Evolutionary conservation across 2,329 filamentous ascomycete genomes (phyloP), one percentile per base, ranked within the genome.

Genomic region (Fusarium luffae): DNA sequence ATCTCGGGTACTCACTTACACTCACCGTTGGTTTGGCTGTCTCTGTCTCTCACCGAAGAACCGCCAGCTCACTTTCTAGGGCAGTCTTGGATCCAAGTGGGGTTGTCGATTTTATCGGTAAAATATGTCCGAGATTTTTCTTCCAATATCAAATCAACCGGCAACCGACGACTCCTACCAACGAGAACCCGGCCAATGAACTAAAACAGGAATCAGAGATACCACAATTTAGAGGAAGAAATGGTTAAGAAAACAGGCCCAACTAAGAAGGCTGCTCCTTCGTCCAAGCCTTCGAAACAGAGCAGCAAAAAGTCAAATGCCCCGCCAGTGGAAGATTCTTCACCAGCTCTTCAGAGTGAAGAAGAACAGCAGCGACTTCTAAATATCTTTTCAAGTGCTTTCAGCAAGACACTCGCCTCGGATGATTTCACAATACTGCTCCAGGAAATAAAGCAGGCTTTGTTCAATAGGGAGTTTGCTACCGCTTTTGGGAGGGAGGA

Each of bases 391-490:
- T 85, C 85, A 61, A 81, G 86, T 64, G 85, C 92, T 1, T 92
- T 96, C 72, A 75, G 80, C 14, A 78, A 80, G 4, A 77, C 85
- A 9, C 81, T 90, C 51, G 75, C 79, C 11, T 84, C 84, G 4
- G 79, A 81, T 9, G 70, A 74, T n/a, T 84, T 90, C 50, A 79
- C 85, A 30, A 75, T 83, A 2, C 79, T 89, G 5, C 85, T 98
- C 21, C 95, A 97, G 76, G 88, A 90, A 54, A 88, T 98, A 67
- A 99, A 98, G 79, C 85, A 89, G 10, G 93, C 95, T 69, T 85
- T 99, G 11, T 98, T 91, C 78, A 90, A 92, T 62, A 89, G 96
- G 32, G 93, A 98, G 78, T 98, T 98, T 80, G 85, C 85, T 14
- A 82, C 84, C 18, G 95, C 95, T 0, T 99, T 98, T 81, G 89